A percentile compares a stretch with the other conserved stretches of the same genome.
Conservation (phyloP, 495 filamentous ascomycete genomes). For the Daldinia grandis region DNA sequence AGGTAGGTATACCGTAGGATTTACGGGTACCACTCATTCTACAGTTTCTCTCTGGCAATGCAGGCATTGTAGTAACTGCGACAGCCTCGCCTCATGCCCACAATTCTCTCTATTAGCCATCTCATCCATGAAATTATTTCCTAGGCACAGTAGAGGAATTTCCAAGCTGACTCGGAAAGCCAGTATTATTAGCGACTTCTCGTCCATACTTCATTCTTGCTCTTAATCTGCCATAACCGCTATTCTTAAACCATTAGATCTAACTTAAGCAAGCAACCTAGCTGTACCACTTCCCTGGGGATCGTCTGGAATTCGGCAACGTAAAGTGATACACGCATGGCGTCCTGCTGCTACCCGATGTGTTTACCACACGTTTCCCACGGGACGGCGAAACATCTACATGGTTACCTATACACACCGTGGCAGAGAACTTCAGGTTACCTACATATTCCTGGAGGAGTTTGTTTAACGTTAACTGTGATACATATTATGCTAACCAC, state of each 20-base stretch:
- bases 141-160: neutral
- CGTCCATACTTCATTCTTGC: neutral
- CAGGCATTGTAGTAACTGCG: neutral
- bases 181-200: neutral
- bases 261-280: neutral
- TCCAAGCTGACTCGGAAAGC: neutral
- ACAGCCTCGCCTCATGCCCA: neutral
- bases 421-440: neutral
- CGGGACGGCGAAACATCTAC: constrained; percentile 20
- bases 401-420: neutral
- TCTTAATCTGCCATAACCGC: neutral
- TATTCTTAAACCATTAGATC: neutral
- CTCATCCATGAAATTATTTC: too few species aligned
- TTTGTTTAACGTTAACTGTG: constrained; percentile 1
- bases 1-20: too few species aligned
- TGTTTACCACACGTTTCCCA: constrained; percentile 6
- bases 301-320: neutral
- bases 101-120: neutral
- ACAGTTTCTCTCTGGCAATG: neutral
- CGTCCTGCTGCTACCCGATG: neutral
- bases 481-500: neutral
- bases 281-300: neutral
- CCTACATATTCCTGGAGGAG: constrained; percentile 8
- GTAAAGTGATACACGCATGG: neutral
- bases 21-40: neutral